Evolutionary conservation across 306 rosid genomes (phyloP).

Genomic region (Trifolium dubium): DNA sequence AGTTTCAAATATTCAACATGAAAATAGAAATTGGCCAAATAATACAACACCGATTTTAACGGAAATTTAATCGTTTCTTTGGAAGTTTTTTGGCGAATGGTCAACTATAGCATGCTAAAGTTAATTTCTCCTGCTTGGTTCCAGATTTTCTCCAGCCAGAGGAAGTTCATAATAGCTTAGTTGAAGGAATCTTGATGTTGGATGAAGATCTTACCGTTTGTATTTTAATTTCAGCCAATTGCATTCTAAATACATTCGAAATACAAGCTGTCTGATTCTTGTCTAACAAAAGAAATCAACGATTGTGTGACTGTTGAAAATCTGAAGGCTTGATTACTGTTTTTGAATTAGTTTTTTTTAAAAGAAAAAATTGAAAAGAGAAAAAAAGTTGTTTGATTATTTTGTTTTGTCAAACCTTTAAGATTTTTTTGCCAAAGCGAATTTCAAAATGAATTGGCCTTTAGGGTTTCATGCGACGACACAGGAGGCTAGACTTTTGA

Average conservation of each 20-base stretch:
- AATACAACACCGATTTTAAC: conserved; percentile 59
- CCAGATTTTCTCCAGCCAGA: not conserved
- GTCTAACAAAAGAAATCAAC: not conserved
- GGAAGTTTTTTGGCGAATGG: conserved; percentile 5
- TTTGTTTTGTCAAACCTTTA: not conserved
- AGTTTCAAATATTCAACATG: conserved; percentile 53
- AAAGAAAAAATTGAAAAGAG: too few species aligned
- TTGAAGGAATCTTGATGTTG: not conserved
- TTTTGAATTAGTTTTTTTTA: not conserved
- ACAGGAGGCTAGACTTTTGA: not conserved
- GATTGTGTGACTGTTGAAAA: not conserved
- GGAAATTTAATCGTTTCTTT: conserved; percentile 35
- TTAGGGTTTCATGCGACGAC: not conserved
- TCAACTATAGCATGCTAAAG: not conserved
- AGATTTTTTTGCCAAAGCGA: not conserved
- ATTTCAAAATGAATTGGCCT: not conserved
- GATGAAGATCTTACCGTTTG: not conserved
- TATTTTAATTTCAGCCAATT: not conserved
- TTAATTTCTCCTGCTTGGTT: not conserved
- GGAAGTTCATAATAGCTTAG: not conserved
- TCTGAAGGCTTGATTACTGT: not conserved
- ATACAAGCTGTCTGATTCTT: not conserved
- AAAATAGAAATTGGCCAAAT: conserved; percentile 64
- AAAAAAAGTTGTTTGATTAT: too few species aligned
- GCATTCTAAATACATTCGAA: not conserved